Base-by-base conservation (phyloP, 768 basidiomycete genomes). In the Brasilioporus rufonigricans region DNA sequence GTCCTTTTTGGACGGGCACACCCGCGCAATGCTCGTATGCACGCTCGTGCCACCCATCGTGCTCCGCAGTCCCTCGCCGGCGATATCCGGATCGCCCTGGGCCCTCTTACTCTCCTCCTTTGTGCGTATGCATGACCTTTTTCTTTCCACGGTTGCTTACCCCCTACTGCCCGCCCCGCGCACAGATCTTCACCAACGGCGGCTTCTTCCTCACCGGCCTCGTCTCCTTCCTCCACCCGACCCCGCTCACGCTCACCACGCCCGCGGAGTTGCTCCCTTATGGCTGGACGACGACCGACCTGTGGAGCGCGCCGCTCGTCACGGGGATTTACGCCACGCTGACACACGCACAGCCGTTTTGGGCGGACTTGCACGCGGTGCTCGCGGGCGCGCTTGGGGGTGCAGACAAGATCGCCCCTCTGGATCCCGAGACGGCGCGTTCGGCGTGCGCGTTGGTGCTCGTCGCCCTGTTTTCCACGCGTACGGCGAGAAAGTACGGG, bases 301-400 rank as follows among this genome's bases (percentile, higher is more conserved):
- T 93, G 29, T 96, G 93, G 93, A 83, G 83, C 69, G 91, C 93
- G 10, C 86, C 91, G 8, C 72, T 86, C 60, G 73, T 86, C 61
- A 92, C 91, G 12, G 88, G 77, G 1, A 66, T 94, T 11, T 94
- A 91, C 65, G 85, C 93, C 50, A 80, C 85, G 53, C 78, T 94
- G 48, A 93, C 92, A 10, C 91, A 93, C 58, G 86, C 89, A 2
- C 92, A 95, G 66, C 89, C 92, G 0, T 88, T 89, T 69, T 94
- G 86, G 86, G 81, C 79, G 1, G 82, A 86, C 27, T 50, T 78
- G 38, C 84, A 87, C 59, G 56, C 66, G 5, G 64, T 84, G 18
- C 61, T 86, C 11, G 68, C 77, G 11, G 73, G 77, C 7, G 61
- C 79, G 50, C 71, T 83, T 24, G 83, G 84, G 0, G 29, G 27